Base-by-base conservation (phyloP, 2,329 filamentous ascomycete species). In the Fusarium solani-melongenae region DNA sequence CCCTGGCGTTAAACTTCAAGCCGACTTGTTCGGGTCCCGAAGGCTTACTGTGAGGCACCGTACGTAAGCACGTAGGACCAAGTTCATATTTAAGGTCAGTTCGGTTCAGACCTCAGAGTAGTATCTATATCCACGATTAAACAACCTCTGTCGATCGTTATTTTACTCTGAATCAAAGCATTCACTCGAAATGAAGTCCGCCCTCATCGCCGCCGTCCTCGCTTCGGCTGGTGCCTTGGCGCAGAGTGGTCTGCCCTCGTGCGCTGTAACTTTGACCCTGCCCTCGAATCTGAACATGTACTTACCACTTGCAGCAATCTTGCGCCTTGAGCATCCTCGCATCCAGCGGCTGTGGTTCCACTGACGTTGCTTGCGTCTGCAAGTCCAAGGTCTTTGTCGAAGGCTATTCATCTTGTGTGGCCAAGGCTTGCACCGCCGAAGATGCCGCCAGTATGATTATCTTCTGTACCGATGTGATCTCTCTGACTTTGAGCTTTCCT, bases 281-380 rank as follows among this genome's bases (percentile, higher is more conserved):
- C 22, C 11, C 20, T 3, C 14, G 11, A 7, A 17, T 10, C 24
- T 0, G 2, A 41, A 10, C 6, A 15, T n/a, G 5, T 6, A 12
- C 67, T 70, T 12, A 70, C 51, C n/a, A 9, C 7, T 17, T 10
- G 10, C n/a, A 70, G 68, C 51, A 59, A 70, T 24, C 51, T 6
- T 70, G 68, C 41, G 67, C 67, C 5, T 27, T 70, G 4, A 31
- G 17, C n/a, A 57, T 36, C 7, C 56, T 70, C 9, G 8, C 56
- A 5, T 56, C 60, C 7, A 70, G 68, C 57, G 58, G 58, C 31
- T 70, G 68, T 12, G 57, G 27, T 7, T 24, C 39, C 22, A 29
- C 33, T 10, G 67, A 70, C 14, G 61, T 62, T 12, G 27, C 39
- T 3, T 70, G 68, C 49, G 68, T 70, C 51, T 70, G 68, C 33